phyloP scores from a whole-genome alignment of 805 yeast species.

The Wickerhamomyces queroliae region DNA sequence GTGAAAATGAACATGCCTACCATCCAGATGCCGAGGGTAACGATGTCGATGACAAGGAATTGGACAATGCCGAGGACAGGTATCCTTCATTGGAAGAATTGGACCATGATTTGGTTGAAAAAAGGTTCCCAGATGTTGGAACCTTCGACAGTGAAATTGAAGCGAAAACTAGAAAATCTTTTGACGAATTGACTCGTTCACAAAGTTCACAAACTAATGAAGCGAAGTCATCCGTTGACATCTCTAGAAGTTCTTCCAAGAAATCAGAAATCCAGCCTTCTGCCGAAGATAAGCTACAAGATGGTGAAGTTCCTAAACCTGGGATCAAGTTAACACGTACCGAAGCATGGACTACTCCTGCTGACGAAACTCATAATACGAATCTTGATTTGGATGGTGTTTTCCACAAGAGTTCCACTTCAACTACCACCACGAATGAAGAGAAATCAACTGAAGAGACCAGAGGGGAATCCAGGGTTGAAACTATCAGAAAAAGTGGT shows the following conservation, averaged over 20 bases:
- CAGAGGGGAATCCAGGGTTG: neutral
- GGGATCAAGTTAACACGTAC: constrained; percentile 15
- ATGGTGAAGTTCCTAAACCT: constrained; percentile 1
- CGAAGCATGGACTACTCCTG: constrained; percentile 17
- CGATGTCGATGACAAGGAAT: constrained; percentile 16
- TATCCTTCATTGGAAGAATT: constrained; percentile 43
- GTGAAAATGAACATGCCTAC: neutral
- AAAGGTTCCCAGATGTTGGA: constrained; percentile 9
- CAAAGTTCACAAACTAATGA: neutral
- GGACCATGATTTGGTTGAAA: constrained; percentile 6
- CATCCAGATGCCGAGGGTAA: neutral
- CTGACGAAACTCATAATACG: neutral
- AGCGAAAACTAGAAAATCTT: neutral
- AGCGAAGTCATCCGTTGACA: neutral
- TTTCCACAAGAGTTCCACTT: too few species aligned
- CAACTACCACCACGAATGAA: neutral
- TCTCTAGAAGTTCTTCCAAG: neutral
- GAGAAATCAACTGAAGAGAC: neutral
- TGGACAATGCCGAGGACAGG: constrained; percentile 43
- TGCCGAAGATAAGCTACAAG: neutral
- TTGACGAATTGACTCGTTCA: neutral
- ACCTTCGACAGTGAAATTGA: neutral
- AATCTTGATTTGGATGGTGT: constrained; percentile 15
- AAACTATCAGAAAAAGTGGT: neutral
- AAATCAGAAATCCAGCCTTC: constrained; percentile 1